Evolutionary conservation across 306 rosid genomes (phyloP), one percentile per base, ranked within the genome.

Genomic region (Canavalia gladiata): DNA sequence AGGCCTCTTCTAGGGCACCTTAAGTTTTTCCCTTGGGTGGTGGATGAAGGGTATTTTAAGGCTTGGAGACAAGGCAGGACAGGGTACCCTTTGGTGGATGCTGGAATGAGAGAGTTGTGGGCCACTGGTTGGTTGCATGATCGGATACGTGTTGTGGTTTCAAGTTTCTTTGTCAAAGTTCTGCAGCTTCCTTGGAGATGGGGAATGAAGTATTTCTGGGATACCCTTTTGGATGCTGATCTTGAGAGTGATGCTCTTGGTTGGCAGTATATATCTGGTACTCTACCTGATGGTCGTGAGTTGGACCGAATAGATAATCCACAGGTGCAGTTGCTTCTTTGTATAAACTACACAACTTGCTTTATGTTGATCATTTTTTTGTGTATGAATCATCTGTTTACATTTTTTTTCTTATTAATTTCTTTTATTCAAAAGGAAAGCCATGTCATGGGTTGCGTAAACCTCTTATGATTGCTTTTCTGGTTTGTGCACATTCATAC

Each of bases 161-260:
- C 99, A 10, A 96, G 99, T 83, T 96, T 96, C 91, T 96, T 96
- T 83, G 99, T 96, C 42, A 96, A 96, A 88, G 99, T 96, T 83
- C 89, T 96, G 90, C 99, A 96, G 88, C 99, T 96, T 87, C 99
- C 99, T 5, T 96, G 99, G 99, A 90, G 97, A 88, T 96, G 99
- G 99, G 99, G 99, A 51, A 96, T 96, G 99, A 96, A 96, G 79
- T 96, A 96, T 80, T 96, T 96, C 68, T 96, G 99, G 99, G 99
- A 96, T 65, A 96, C 99, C 4, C 99, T 96, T 76, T 86, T 96
- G 87, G 99, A 96, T 88, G 99, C 99, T 0, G 98, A 96, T 87
- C 99, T 96, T 30, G 99, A 96, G 81, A 93, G 99, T 65, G 99
- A 96, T 83, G 94, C 98, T 76, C 99, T 96, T 86, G 99, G 99